Base-by-base conservation (phyloP, 2,329 filamentous ascomycete species). In the Chaetomium sp. region DNA sequence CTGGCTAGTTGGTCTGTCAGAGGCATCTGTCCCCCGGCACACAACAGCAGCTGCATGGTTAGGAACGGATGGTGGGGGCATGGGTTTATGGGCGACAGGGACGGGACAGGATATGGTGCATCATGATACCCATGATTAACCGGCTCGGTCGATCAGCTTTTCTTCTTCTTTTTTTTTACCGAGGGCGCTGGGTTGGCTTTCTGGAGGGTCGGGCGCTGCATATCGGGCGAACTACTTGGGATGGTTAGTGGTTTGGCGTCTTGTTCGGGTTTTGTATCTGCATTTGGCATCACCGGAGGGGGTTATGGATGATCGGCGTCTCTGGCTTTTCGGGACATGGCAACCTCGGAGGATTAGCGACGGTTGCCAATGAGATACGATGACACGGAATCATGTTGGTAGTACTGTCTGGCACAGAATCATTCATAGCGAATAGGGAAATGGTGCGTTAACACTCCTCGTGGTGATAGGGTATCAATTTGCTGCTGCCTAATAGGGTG, bases 101-200 rank as follows among this genome's bases (percentile, higher is more conserved):
- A 38, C 3, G 23, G 57, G 23, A 47, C 45, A 29, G 51, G 63
- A 57, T 54, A 33, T 57, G 63, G 51, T 51, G 58, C 58, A 54
- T 62, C 55, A 35, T 49, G 63, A 65, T 62, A 65, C 58, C 54
- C 58, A 55, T 61, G 58, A 25, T 58, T 54, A 38, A 54, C 57
- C 58, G 54, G 35, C 47, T 53, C 25, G 63, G 63, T 61, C 47
- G 35, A 33, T 57, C 53, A 57, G 6, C 42, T n/a, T 57, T 56
- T 45, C 19, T 16, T 42, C 10, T 10, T 42, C 5, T 42, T 42
- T 5, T 42, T 42, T 16, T 42, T 42, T 42, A 29, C 21, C 9
- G 19, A 33, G 21, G 38, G 51, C 35, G 57, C 56, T 60, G 29
- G 51, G 6, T 60, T 56, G 42, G n/a, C 23, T 38, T 49, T 51